Evolutionary conservation across 2,329 filamentous ascomycete genomes (phyloP).

Genomic region (Fusarium sp.): DNA sequence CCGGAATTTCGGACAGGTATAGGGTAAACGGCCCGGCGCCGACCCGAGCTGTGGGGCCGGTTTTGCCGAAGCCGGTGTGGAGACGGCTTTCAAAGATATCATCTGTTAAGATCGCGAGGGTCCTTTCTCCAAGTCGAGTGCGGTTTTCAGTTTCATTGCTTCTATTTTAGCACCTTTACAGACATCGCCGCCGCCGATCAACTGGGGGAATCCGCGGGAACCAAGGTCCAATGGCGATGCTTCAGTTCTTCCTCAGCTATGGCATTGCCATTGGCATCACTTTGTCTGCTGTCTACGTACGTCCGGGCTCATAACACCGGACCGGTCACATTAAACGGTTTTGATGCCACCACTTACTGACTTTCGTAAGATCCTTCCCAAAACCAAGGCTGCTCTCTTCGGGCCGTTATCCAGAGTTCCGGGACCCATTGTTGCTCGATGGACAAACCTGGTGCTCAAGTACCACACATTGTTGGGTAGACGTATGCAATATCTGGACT

Average conservation of each 20-base stretch:
- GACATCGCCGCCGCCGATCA: no score
- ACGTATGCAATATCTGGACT: constrained; percentile 5
- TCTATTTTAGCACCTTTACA: not conserved
- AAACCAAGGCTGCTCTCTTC: not conserved
- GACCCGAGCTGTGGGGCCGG: not conserved
- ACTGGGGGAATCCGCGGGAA: no score
- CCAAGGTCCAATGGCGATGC: not conserved
- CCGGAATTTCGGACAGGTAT: not conserved
- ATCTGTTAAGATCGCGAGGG: not conserved
- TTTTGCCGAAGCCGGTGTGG: not conserved
- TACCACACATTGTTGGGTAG: not conserved
- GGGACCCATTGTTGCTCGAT: not conserved
- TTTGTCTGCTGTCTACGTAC: not conserved
- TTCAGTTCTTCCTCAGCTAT: not conserved
- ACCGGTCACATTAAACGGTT: no score
- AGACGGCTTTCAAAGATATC: not conserved
- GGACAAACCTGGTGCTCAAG: not conserved
- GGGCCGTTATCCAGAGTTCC: not conserved
- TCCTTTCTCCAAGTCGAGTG: not conserved
- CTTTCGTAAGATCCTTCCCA: not conserved
- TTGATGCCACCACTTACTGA: not conserved
- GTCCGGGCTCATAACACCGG: not conserved
- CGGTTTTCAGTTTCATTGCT: not conserved
- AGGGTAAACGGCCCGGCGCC: not conserved
- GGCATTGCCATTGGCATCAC: not conserved